Conservation (phyloP, 1,284 basidiomycete species). For the Pyrrhoderma noxium region DNA sequence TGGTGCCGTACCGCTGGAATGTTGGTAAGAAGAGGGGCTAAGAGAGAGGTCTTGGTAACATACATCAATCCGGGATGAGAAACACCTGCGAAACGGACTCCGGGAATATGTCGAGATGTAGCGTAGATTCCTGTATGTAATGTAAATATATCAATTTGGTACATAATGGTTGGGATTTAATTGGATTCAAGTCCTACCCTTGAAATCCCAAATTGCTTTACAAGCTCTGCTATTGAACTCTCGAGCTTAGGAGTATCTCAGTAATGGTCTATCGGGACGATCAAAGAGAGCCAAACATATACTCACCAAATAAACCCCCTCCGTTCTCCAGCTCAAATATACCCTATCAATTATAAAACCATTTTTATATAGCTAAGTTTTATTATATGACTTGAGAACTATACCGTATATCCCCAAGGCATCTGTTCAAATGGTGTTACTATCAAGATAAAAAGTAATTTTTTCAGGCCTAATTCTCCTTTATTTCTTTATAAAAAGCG, state of each 20-base stretch:
- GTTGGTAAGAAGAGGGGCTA: background rate
- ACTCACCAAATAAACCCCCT: slow-evolving; percentile 64
- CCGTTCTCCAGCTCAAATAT: slow-evolving; percentile 71
- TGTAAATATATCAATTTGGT: slow-evolving; percentile 15
- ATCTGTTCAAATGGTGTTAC: slow-evolving; percentile 68
- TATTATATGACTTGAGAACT: slow-evolving; percentile 20
- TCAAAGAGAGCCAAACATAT: background rate
- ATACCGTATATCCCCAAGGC: slow-evolving; percentile 75
- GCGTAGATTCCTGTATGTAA: slow-evolving; percentile 48
- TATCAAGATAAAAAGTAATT: slow-evolving; percentile 26
- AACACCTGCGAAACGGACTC: slow-evolving; percentile 72
- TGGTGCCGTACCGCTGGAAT: slow-evolving; percentile 58
- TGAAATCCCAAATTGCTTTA: slow-evolving; percentile 78
- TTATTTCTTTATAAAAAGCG: background rate
- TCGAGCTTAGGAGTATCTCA: slow-evolving; percentile 35
- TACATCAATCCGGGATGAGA: slow-evolving; percentile 66
- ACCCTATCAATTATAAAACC: no score
- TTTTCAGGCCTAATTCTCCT: background rate
- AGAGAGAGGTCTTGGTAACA: background rate
- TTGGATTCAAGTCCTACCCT: slow-evolving; percentile 33
- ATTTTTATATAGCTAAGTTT: no score
- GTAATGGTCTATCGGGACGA: background rate
- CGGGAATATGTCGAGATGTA: slow-evolving; percentile 68
- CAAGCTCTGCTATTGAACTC: slow-evolving; percentile 66
- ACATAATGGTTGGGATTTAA: no score